Evolutionary conservation across 805 yeast species (phyloP).

Genomic region (Ogataea nitratoaversa): DNA sequence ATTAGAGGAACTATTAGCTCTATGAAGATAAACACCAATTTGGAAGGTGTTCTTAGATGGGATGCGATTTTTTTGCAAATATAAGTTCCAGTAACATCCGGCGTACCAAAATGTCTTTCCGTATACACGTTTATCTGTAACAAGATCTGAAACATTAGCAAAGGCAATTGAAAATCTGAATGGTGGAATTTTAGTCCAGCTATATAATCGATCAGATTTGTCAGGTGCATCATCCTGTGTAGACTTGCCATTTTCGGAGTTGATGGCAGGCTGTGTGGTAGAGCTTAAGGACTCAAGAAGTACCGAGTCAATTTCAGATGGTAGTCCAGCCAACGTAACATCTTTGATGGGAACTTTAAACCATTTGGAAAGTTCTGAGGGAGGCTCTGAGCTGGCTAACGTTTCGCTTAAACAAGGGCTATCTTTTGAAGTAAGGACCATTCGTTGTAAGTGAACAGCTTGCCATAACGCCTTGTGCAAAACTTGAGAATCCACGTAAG

Average conservation of each 20-base stretch:
- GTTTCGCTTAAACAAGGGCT: constrained; percentile 28
- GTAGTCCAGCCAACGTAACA: constrained; percentile 44
- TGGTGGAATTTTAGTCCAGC: constrained; percentile 46
- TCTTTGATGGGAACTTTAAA: constrained; percentile 41
- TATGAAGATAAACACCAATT: constrained; percentile 53
- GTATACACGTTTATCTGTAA: constrained; percentile 44
- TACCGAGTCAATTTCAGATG: constrained; percentile 31
- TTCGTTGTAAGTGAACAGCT: constrained; percentile 39
- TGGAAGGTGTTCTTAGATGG: constrained; percentile 40
- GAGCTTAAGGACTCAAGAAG: constrained; percentile 22
- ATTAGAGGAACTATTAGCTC: constrained; percentile 37
- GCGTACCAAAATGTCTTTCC: constrained; percentile 54
- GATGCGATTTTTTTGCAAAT: constrained; percentile 43
- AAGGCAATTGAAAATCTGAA: constrained; percentile 52
- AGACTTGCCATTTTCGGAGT: constrained; percentile 21
- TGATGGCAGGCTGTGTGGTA: constrained; percentile 5
- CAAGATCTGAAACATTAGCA: constrained; percentile 41
- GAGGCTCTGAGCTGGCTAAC: constrained; percentile 24
- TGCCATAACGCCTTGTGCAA: constrained; percentile 49
- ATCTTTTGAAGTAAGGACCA: constrained; percentile 30
- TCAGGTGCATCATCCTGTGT: constrained; percentile 19
- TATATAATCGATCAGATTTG: constrained; percentile 21
- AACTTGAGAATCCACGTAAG: constrained; percentile 35
- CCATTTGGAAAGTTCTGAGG: constrained; percentile 32
- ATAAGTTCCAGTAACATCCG: constrained; percentile 58